Evolutionary conservation across 176 grass and related monocot species (phyloP).

Genomic region (Aegilops bicornis): DNA sequence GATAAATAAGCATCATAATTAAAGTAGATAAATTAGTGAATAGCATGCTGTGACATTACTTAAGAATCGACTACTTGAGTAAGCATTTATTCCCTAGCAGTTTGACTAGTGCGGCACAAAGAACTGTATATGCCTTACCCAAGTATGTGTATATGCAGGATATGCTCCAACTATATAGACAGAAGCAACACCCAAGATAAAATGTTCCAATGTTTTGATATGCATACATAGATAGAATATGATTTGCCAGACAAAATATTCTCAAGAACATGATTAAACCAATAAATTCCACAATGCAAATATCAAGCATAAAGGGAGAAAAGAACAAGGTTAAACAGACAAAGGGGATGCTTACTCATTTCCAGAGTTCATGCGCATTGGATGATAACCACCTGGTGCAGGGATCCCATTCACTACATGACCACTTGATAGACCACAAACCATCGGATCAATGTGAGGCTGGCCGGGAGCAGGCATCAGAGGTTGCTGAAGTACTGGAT

Average conservation of each 20-base stretch:
- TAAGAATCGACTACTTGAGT: not conserved
- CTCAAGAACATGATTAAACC: conserved; percentile 7
- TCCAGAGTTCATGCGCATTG: conserved; percentile 79
- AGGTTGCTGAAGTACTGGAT: conserved; percentile 90
- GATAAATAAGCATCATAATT: conserved; percentile 1
- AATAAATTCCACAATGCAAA: not conserved
- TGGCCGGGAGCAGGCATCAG: conserved; percentile 65
- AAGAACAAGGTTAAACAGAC: conserved; percentile 19
- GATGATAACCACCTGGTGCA: conserved; percentile 76
- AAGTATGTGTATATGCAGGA: conserved; percentile 8
- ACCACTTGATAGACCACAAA: conserved; percentile 68
- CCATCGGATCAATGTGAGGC: conserved; percentile 70
- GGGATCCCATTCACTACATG: conserved; percentile 93
- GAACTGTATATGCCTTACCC: not conserved
- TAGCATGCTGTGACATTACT: conserved; percentile 6
- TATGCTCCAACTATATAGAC: conserved; percentile 14
- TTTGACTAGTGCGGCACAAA: conserved; percentile 2
- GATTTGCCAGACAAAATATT: not conserved
- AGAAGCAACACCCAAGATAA: conserved; percentile 8
- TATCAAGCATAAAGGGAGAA: not conserved
- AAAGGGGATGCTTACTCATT: conserved; percentile 74
- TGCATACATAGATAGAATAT: not conserved
- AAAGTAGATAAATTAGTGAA: conserved; percentile 16
- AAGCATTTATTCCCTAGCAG: conserved; percentile 18
- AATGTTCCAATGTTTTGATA: conserved; percentile 4